Evolutionary conservation across 257 asterid species (phyloP).

Genomic region (Nicotiana tabacum): DNA sequence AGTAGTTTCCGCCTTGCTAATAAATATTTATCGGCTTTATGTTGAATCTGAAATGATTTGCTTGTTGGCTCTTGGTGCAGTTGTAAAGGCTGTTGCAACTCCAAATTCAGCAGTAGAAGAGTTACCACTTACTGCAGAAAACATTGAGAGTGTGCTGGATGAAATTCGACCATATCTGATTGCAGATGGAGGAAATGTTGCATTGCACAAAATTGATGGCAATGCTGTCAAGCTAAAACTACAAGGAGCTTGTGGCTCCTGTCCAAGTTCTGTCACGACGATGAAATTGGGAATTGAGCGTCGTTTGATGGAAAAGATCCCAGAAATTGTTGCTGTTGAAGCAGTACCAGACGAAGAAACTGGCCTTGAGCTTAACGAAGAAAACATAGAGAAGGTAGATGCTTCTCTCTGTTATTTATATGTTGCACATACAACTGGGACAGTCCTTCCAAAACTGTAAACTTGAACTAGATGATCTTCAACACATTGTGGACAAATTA

Average conservation of each 20-base stretch:
- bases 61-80: constrained; percentile 32
- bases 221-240: constrained; percentile 77
- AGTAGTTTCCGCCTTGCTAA: background rate
- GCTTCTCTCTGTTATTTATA: constrained; percentile 8
- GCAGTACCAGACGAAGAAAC: constrained; percentile 91
- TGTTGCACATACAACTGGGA: background rate
- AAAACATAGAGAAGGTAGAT: constrained; percentile 87
- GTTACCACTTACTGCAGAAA: constrained; percentile 83
- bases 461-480: background rate
- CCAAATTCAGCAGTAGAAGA: constrained; percentile 54
- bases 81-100: constrained; percentile 64
- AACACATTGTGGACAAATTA: background rate
- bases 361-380: constrained; percentile 88
- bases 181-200: constrained; percentile 97
- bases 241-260: constrained; percentile 99
- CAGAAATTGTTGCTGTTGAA: constrained; percentile 91
- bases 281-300: constrained; percentile 98
- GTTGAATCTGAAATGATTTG: background rate
- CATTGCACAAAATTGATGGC: constrained; percentile 90
- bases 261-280: constrained; percentile 81
- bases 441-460: background rate
- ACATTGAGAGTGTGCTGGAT: constrained; percentile 86
- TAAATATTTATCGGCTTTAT: background rate
- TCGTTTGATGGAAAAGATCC: constrained; percentile 88
- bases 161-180: constrained; percentile 91